phyloP scores from a whole-genome alignment of 352 stramenopile genomes.

The Globisporangium middletonii region DNA sequence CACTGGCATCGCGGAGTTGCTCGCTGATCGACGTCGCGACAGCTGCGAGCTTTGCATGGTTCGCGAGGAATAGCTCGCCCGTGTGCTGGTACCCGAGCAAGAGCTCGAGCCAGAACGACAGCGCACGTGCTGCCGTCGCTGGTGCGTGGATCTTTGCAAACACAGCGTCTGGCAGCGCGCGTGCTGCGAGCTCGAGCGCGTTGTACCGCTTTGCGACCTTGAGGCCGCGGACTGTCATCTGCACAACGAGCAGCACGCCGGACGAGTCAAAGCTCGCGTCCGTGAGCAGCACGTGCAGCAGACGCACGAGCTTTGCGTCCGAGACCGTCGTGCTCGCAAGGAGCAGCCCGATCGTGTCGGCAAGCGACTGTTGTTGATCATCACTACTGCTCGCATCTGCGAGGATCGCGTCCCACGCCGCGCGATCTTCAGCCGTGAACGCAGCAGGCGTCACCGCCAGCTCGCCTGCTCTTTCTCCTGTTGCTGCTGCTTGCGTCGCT shows the following conservation, averaged over 20 bases:
- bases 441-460: conserved; percentile 1
- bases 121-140: conserved; percentile 18
- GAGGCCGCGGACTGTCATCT: conserved; percentile 51
- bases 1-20: conserved; percentile 16
- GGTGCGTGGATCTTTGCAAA: conserved; percentile 25
- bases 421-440: conserved; percentile 32
- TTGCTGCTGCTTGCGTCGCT: not conserved
- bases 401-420: conserved; percentile 45
- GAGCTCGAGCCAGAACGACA: conserved; percentile 57
- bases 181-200: conserved; percentile 31
- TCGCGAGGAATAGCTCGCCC: conserved; percentile 43
- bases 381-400: conserved; percentile 11
- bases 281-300: conserved; percentile 31
- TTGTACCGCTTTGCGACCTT: conserved; percentile 80
- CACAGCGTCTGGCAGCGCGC: conserved; percentile 32
- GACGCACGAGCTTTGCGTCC: conserved; percentile 21
- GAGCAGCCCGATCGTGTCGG: conserved; percentile 50
- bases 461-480: not conserved
- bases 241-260: conserved; percentile 49
- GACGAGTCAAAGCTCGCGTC: conserved; percentile 26
- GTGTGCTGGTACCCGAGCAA: conserved; percentile 77
- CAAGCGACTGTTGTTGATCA: conserved; percentile 11
- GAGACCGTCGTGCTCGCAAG: conserved; percentile 47
- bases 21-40: conserved; percentile 36
- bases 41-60: conserved; percentile 32